Percentiles rank a stretch among this genome's conserved stretches.
phyloP scores from a whole-genome alignment of 2,329 filamentous ascomycete genomes.

The Talaromyces sp. region DNA sequence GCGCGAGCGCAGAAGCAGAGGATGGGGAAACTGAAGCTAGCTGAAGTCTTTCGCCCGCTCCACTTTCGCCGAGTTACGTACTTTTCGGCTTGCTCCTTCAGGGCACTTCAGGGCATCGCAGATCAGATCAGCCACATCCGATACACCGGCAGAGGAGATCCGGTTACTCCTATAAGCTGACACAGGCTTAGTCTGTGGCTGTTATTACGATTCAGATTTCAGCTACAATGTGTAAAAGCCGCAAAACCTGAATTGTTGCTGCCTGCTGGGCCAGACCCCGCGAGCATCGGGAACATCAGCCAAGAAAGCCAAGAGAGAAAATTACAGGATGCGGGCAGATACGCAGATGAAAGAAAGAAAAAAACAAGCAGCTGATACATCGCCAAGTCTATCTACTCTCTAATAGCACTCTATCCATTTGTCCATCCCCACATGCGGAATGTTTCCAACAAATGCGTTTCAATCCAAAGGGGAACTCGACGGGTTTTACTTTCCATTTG shows the following conservation, averaged over 20 bases:
- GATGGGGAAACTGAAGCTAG: not conserved
- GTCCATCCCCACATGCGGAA: not conserved
- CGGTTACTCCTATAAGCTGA: not conserved
- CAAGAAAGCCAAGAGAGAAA: not conserved
- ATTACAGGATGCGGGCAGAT: not conserved
- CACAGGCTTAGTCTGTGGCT: not conserved
- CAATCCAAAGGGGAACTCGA: slow-evolving; percentile 7
- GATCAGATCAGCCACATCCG: not conserved
- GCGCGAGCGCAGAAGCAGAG: not conserved
- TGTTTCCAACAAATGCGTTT: slow-evolving; percentile 4
- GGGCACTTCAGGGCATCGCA: not conserved
- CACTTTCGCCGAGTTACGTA: not conserved
- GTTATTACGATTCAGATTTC: not conserved
- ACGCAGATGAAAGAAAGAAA: not conserved
- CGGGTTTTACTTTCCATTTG: slow-evolving; percentile 50
- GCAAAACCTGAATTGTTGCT: not conserved
- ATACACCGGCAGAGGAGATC: not conserved
- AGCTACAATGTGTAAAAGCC: not conserved
- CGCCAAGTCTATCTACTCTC: not conserved
- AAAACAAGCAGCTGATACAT: not conserved
- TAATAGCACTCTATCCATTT: not conserved
- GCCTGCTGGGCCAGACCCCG: not conserved
- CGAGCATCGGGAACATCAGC: not conserved
- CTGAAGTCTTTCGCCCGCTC: not conserved
- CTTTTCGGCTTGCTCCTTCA: too few relatives aligned